phyloP scores from a whole-genome alignment of 495 filamentous ascomycete species.

The Physcia stellaris region DNA sequence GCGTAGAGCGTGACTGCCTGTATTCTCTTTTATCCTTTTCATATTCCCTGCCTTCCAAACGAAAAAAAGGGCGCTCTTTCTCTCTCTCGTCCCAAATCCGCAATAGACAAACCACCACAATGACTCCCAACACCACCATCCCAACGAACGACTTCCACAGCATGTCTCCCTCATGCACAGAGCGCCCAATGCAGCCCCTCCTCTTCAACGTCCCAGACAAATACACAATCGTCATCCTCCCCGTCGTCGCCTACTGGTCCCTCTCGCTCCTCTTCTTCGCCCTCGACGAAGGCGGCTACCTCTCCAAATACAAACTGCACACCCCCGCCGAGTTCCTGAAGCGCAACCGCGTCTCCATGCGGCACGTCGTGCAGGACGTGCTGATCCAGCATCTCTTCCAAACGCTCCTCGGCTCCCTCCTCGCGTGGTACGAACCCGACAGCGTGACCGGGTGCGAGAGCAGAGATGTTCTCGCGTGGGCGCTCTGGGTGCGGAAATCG shows the following conservation, averaged over 20 bases:
- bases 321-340: conserved; percentile 78
- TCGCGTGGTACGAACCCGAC: conserved; percentile 43
- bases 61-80: background rate
- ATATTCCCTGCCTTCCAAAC: no score
- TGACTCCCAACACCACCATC: conserved; percentile 6
- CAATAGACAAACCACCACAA: background rate
- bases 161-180: conserved; percentile 51
- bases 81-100: background rate
- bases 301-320: conserved; percentile 79
- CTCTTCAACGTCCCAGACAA: conserved; percentile 56
- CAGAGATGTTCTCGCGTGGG: conserved; percentile 75
- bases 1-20: no score
- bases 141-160: conserved; percentile 32
- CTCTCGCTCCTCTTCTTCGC: conserved; percentile 68
- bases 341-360: conserved; percentile 72
- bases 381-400: conserved; percentile 83
- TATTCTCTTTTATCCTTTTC: background rate
- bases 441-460: conserved; percentile 60
- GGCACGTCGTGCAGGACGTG: conserved; percentile 75
- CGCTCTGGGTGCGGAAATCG: conserved; percentile 53
- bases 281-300: conserved; percentile 68
- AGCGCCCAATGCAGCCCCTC: conserved; percentile 45
- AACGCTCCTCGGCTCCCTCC: conserved; percentile 44
- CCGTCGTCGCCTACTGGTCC: conserved; percentile 61
- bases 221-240: conserved; percentile 49